Evolutionary conservation across 805 yeast genomes (phyloP).

Genomic region (Nakazawaea populi): DNA sequence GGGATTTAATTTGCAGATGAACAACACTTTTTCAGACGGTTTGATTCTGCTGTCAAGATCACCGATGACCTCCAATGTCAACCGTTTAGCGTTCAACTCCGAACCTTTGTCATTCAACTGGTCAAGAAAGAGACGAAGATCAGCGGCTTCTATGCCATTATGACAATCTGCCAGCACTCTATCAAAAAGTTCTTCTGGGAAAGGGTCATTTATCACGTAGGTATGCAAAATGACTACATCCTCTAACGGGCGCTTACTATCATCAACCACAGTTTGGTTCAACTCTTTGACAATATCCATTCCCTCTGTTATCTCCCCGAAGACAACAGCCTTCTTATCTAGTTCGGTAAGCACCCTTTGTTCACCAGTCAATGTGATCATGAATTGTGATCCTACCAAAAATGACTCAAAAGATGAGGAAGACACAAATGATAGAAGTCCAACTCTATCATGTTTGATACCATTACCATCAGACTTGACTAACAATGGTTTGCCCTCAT

Average conservation of each 20-base stretch:
- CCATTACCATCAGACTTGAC: conserved; percentile 16
- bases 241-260: conserved; percentile 31
- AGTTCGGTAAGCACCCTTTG: conserved; percentile 18
- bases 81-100: conserved; percentile 45
- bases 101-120: conserved; percentile 19
- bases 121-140: conserved; percentile 24
- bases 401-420: conserved; percentile 8
- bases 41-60: conserved; percentile 50
- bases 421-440: conserved; percentile 27
- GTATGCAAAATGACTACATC: conserved; percentile 49
- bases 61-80: conserved; percentile 58
- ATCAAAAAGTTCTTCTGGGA: conserved; percentile 24
- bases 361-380: conserved; percentile 29
- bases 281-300: conserved; percentile 36
- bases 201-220: conserved; percentile 50
- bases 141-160: conserved; percentile 19
- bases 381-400: conserved; percentile 29
- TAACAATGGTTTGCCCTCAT: neutral
- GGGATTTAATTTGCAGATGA: conserved; percentile 59
- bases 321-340: conserved; percentile 22
- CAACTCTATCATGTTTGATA: conserved; percentile 21
- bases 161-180: neutral
- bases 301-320: conserved; percentile 52
- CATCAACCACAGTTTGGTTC: conserved; percentile 33
- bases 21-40: conserved; percentile 58